phyloP scores from a whole-genome alignment of 305 asterid genomes.

The Solanum hybrid region DNA sequence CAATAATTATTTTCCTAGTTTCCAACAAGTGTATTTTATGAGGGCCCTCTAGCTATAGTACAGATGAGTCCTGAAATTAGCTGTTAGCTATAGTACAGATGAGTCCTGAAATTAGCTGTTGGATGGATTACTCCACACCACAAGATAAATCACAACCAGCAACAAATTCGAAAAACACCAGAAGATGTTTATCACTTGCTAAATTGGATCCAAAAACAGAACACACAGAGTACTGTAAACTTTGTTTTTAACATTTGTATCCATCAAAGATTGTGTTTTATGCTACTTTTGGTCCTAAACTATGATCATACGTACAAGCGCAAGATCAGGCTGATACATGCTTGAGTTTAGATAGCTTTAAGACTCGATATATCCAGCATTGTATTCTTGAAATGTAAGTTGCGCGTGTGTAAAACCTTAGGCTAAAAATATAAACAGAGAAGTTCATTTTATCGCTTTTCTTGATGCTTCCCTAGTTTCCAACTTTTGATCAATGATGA shows the following conservation, averaged over 20 bases:
- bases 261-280: neutral
- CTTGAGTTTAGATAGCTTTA: neutral
- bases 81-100: neutral
- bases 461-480: neutral
- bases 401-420: neutral
- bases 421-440: neutral
- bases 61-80: neutral
- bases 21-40: neutral
- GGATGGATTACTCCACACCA: neutral
- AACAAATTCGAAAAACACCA: neutral
- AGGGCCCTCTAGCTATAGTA: neutral
- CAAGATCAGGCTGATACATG: neutral
- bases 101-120: neutral
- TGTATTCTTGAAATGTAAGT: neutral
- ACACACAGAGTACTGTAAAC: neutral
- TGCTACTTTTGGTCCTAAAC: neutral
- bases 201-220: neutral
- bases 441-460: neutral
- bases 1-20: neutral
- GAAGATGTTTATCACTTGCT: neutral
- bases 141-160: neutral
- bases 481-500: neutral
- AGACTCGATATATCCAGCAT: neutral
- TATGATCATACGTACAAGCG: neutral
- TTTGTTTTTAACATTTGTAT: neutral